phyloP scores from a whole-genome alignment of 768 basidiomycete genomes.

The Jaapia argillacea region DNA sequence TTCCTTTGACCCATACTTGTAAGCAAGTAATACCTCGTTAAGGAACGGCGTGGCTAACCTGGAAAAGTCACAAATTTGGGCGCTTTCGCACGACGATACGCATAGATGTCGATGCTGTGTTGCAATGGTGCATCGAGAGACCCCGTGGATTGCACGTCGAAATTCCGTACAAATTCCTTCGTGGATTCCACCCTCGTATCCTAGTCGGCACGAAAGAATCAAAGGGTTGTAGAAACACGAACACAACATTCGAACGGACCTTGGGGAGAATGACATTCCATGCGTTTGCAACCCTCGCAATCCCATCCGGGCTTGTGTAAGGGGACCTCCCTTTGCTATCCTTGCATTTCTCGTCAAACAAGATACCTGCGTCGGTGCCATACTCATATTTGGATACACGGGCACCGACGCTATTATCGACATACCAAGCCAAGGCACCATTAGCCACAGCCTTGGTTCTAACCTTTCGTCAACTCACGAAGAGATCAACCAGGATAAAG shows the following conservation, averaged over 20 bases:
- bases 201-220: background rate
- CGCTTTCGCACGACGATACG: conserved; percentile 7
- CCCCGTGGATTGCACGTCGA: background rate
- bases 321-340: conserved; percentile 8
- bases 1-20: background rate
- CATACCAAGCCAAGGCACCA: conserved; percentile 20
- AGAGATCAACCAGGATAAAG: background rate
- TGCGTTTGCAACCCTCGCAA: conserved; percentile 3
- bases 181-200: background rate
- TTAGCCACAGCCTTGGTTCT: conserved; percentile 19
- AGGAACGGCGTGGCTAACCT: no score
- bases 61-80: conserved; percentile 7
- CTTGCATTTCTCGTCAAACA: conserved; percentile 5
- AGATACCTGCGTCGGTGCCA: conserved; percentile 9
- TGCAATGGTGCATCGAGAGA: background rate
- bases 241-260: conserved; percentile 8
- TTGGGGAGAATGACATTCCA: conserved; percentile 18
- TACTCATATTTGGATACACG: conserved; percentile 18
- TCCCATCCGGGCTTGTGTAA: conserved; percentile 4
- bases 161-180: background rate
- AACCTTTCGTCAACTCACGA: background rate
- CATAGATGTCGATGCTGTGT: conserved; percentile 5
- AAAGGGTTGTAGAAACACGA: background rate
- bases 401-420: conserved; percentile 14
- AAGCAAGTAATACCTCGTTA: conserved; percentile 9